These are phyloP conservation scores for Solanum hybrid DNA, from an alignment of 305 asterid species.

Conservation along the genomic window DNA sequence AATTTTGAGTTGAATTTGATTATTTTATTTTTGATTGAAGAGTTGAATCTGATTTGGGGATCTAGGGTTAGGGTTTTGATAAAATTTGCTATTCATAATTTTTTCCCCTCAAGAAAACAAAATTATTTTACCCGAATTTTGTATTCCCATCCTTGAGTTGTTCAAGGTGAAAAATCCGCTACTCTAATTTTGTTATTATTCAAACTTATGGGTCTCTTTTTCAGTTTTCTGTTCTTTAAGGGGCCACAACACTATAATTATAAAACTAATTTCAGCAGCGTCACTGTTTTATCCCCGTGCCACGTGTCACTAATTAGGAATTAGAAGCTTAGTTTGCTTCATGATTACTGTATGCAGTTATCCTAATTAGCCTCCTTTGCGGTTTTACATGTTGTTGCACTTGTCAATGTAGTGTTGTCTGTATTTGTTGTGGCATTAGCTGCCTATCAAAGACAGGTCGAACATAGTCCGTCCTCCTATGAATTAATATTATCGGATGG, in stretches of 20 bases:
- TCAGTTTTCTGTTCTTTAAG: not conserved
- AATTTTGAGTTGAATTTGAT: not conserved
- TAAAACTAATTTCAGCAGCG: not conserved
- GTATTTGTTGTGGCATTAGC: not conserved
- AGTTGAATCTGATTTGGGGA: conserved; percentile 4
- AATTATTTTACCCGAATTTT: not conserved
- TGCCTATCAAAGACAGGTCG: not conserved
- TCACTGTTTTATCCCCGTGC: not conserved
- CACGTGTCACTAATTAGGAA: not conserved
- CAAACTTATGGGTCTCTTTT: not conserved
- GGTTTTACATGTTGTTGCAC: not conserved
- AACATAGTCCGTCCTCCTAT: not conserved
- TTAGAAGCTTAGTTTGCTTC: not conserved
- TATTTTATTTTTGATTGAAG: not conserved
- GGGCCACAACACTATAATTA: not conserved
- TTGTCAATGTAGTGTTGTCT: not conserved
- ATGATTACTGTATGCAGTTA: not conserved
- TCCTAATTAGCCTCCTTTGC: not conserved
- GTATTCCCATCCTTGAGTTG: not conserved
- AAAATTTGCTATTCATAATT: not conserved
- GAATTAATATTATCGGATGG: not conserved
- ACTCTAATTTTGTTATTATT: not conserved
- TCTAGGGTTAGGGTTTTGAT: conserved; percentile 3
- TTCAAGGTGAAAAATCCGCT: not conserved
- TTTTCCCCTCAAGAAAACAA: not conserved